Evolutionary conservation across 1,284 basidiomycete genomes (phyloP), one percentile per base, ranked within the genome.

Genomic region (Tilletia walkeri): DNA sequence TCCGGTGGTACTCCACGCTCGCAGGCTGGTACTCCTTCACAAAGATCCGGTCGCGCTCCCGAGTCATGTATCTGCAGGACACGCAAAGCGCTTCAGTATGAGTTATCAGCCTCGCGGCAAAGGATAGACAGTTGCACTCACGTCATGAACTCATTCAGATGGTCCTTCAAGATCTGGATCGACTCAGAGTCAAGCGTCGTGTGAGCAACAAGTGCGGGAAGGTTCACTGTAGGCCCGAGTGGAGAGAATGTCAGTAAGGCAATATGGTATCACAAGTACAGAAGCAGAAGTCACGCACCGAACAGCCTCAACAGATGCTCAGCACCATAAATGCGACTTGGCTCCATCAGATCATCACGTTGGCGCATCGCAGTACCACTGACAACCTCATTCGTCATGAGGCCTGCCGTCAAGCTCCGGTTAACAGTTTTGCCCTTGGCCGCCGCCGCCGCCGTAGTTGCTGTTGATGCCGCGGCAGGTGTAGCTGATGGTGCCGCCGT

Each of bases 231-330:
- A 16, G 66, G 5, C n/a, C 63, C 1, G 10, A 67, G 24, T 30
- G 1, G 3, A 18, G 18, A 63, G 41, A 56, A 30, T 14, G 7
- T 53, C 50, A 53, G 18, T 41, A 20, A 61, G 48, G 16, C 45
- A 56, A n/a, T 53, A 18, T n/a, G 10, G 39, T 48, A 68, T 18
- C 16, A 66, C 12, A 18, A 24, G 45, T 16, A 4, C 49, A 6
- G 16, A 24, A 24, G 12, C 45, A 7, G 45, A 18, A 24, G 2
- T n/a, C 41, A 86, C 89, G 72, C 76, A 96, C 94, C 95, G 75
- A 99, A 88, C 87, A 99, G 90, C 67, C 95, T 87, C 71, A 98
- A 84, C 16, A 99, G 84, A 84, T 99, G 95, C 83, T 99, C 95
- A 3, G 93, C 94, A 0, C 95, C 96, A 80, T 99, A 99, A 20